Conservation (phyloP, 2,329 filamentous ascomycete species). For the Fusarium stilboides region DNA sequence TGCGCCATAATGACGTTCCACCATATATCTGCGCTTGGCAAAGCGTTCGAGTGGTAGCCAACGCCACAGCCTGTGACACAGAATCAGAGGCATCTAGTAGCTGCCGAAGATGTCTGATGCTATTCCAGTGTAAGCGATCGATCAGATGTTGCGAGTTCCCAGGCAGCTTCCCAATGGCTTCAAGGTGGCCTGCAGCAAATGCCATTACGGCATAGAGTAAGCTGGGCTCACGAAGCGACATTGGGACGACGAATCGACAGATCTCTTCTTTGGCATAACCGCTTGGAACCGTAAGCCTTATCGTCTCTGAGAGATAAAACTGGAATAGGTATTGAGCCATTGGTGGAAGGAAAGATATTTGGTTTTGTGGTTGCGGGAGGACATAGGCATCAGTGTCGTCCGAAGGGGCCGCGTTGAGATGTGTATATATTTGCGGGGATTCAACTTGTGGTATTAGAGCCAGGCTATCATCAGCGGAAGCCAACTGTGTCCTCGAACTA, state of each 20-base stretch:
- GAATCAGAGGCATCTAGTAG: slow-evolving; percentile 6
- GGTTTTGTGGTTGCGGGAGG: neutral
- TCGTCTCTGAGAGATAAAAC: slow-evolving; percentile 39
- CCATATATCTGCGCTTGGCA: slow-evolving; percentile 40
- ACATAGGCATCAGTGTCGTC: neutral
- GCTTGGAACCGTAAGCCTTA: slow-evolving; percentile 38
- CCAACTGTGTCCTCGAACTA: neutral
- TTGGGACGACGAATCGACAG: slow-evolving; percentile 35
- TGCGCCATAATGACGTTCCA: slow-evolving; percentile 26
- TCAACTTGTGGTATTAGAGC: neutral
- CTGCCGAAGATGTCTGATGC: slow-evolving; percentile 18
- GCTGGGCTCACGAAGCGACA: slow-evolving; percentile 31
- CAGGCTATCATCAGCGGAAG: neutral
- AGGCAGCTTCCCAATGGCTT: slow-evolving; percentile 5
- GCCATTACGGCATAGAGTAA: slow-evolving; percentile 36
- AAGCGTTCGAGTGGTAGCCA: slow-evolving; percentile 33
- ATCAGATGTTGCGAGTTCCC: slow-evolving; percentile 14
- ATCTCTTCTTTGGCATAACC: slow-evolving; percentile 30
- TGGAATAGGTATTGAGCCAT: slow-evolving; percentile 31
- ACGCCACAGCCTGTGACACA: slow-evolving; percentile 9
- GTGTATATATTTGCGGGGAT: neutral
- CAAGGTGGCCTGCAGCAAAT: slow-evolving; percentile 29
- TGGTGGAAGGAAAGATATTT: slow-evolving; percentile 8
- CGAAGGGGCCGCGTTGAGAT: no score
- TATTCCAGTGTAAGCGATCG: slow-evolving; percentile 20